These are phyloP conservation scores for Phytophthora rubi DNA, from an alignment of 352 stramenopile species.

Conservation along the genomic window DNA sequence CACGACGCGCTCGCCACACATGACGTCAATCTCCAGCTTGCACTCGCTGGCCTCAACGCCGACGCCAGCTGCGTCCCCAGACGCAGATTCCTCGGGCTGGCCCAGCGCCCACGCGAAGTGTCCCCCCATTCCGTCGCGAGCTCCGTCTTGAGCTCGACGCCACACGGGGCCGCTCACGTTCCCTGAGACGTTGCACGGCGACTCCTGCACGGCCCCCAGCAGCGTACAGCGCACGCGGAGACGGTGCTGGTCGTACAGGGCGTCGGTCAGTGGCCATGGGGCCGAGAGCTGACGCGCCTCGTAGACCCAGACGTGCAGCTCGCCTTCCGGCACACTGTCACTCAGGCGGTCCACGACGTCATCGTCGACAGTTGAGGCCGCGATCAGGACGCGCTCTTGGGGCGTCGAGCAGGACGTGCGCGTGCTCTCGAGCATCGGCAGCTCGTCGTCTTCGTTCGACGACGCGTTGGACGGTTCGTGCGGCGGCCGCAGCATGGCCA, in stretches of 20 bases:
- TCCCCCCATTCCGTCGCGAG: constrained; percentile 42
- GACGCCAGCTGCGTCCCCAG: background rate
- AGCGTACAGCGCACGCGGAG: constrained; percentile 52
- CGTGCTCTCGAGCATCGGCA: constrained; percentile 44
- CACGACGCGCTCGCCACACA: constrained; percentile 61
- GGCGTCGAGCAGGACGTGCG: constrained; percentile 27
- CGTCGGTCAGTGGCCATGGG: constrained; percentile 48
- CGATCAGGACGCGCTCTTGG: constrained; percentile 16
- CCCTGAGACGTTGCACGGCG: constrained; percentile 45
- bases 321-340: constrained; percentile 35
- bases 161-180: constrained; percentile 54
- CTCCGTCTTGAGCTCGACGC: constrained; percentile 24
- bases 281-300: constrained; percentile 46
- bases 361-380: constrained; percentile 21
- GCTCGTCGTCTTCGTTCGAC: constrained; percentile 41
- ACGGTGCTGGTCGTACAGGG: constrained; percentile 56
- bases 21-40: constrained; percentile 57
- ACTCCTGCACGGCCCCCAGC: constrained; percentile 52
- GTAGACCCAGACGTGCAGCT: constrained; percentile 63
- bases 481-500: constrained; percentile 18
- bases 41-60: constrained; percentile 39
- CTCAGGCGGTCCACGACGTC: constrained; percentile 23
- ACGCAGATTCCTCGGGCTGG: constrained; percentile 29
- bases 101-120: constrained; percentile 50
- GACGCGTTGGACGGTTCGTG: constrained; percentile 7